Percentiles rank a stretch among this genome's conserved stretches.
Conservation (phyloP, 2,329 filamentous ascomycete species). For the Beauveria medogensis region DNA sequence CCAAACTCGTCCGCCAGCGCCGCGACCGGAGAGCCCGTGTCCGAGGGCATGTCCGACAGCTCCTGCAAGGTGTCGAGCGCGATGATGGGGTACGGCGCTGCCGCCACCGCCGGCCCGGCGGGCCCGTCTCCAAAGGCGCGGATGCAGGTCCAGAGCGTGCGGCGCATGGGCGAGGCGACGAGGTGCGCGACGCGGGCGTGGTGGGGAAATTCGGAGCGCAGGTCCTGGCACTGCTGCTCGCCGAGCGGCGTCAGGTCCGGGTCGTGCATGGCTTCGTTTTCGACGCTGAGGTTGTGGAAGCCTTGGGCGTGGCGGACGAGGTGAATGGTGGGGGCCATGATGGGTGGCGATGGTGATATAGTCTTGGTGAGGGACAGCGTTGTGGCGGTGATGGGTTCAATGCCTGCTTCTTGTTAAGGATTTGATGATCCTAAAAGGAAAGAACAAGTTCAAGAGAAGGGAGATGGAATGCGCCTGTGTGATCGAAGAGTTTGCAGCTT, state of each 20-base stretch:
- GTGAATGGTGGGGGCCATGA: slow-evolving; percentile 50
- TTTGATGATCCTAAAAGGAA: too few species aligned
- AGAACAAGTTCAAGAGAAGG: too few species aligned
- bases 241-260: slow-evolving; percentile 72
- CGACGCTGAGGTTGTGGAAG: slow-evolving; percentile 66
- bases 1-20: slow-evolving; percentile 55
- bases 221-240: slow-evolving; percentile 60
- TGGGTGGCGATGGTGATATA: neutral
- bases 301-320: slow-evolving; percentile 70
- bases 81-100: slow-evolving; percentile 37
- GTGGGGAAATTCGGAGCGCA: slow-evolving; percentile 55
- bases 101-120: slow-evolving; percentile 14
- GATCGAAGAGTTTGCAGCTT: too few species aligned
- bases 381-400: neutral
- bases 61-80: slow-evolving; percentile 74
- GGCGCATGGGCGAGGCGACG: slow-evolving; percentile 69
- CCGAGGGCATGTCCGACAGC: slow-evolving; percentile 64
- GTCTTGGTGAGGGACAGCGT: neutral
- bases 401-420: too few species aligned
- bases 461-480: too few species aligned
- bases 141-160: slow-evolving; percentile 73
- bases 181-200: slow-evolving; percentile 60
- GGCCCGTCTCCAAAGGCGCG: slow-evolving; percentile 53
- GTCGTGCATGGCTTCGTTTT: slow-evolving; percentile 67
- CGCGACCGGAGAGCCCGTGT: slow-evolving; percentile 55